phyloP scores from a whole-genome alignment of 225 moss, liverwort and hornwort species.

The Pseudisothecium myosuroides region DNA sequence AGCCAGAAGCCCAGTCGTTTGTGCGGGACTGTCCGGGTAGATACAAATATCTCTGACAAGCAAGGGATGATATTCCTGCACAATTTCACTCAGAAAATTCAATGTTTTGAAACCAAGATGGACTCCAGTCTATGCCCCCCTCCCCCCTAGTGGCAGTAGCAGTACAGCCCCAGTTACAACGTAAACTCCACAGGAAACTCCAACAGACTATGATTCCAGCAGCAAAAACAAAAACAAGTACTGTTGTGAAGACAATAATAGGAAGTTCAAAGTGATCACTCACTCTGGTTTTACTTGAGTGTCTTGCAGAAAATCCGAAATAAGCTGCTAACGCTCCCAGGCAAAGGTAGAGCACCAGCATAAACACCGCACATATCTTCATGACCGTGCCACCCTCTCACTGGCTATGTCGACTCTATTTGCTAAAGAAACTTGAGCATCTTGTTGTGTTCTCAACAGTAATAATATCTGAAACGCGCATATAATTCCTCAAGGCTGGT shows the following conservation, averaged over 20 bases:
- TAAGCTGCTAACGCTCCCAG: conserved; percentile 30
- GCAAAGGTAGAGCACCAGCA: conserved; percentile 30
- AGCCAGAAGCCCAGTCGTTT: conserved; percentile 35
- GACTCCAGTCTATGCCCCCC: not conserved
- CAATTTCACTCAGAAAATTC: not conserved
- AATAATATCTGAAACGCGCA: not conserved
- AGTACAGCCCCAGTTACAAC: not conserved
- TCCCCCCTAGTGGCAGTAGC: not conserved
- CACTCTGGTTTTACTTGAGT: conserved; percentile 17
- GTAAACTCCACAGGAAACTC: not conserved
- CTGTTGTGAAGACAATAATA: not conserved
- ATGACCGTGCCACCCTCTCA: not conserved
- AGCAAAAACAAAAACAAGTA: not conserved
- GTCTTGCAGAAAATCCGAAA: conserved; percentile 24
- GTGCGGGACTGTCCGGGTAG: conserved; percentile 40
- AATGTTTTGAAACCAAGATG: not conserved
- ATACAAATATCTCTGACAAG: conserved; percentile 33
- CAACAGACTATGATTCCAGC: not conserved
- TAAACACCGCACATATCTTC: conserved; percentile 23
- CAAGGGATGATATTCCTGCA: conserved; percentile 37
- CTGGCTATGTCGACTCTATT: not conserved
- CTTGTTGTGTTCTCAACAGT: not conserved
- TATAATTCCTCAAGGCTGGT: not conserved
- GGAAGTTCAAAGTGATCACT: not conserved
- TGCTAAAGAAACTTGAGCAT: not conserved